These are phyloP conservation scores for Heliamphora exappendiculata DNA, from an alignment of 148 eudicot genomes.

Conservation along the genomic window DNA sequence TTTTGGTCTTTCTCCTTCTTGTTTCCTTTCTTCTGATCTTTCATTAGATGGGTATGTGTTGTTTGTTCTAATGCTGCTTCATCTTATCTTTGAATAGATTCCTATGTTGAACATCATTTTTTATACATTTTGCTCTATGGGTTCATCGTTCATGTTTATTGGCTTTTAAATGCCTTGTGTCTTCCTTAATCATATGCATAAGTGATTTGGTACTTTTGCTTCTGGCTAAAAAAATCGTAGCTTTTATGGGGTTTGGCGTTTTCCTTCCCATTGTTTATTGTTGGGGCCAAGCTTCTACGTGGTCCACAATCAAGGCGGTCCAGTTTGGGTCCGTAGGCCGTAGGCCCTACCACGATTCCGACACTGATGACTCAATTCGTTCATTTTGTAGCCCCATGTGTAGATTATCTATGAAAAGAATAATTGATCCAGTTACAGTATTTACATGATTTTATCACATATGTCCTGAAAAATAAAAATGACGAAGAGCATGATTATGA, in stretches of 20 bases:
- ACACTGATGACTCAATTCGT: no score
- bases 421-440: no score
- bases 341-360: no score
- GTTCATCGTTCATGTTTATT: background rate
- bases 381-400: no score
- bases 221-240: background rate
- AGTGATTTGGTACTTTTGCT: background rate
- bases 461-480: no score
- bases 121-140: background rate
- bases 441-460: no score
- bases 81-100: background rate
- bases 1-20: background rate
- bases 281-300: background rate
- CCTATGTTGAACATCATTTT: background rate
- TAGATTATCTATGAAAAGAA: no score
- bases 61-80: background rate
- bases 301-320: background rate
- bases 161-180: background rate
- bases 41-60: background rate
- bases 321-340: no score
- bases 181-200: background rate
- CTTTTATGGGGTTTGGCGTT: background rate
- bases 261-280: background rate
- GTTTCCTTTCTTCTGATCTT: background rate
- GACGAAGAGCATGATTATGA: no score